Evolutionary conservation across 2,329 filamentous ascomycete species (phyloP).

Genomic region (Paecilomyces sp.): DNA sequence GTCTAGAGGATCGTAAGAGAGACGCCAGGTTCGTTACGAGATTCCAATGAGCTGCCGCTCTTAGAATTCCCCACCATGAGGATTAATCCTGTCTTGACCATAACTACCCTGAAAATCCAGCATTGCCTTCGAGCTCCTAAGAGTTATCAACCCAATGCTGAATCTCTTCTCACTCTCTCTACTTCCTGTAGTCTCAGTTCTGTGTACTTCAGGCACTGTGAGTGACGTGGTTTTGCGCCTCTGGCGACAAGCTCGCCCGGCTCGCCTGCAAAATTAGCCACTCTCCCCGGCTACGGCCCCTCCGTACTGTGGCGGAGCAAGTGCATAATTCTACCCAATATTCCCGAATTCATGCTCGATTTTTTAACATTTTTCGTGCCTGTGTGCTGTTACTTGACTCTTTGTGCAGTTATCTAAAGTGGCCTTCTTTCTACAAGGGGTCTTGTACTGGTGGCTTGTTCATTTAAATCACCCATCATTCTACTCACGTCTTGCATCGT

Average conservation of each 20-base stretch:
- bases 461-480: not conserved
- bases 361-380: not conserved
- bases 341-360: not conserved
- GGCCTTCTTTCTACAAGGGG: not conserved
- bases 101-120: not conserved
- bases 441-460: not conserved
- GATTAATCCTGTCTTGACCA: not conserved
- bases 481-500: not conserved
- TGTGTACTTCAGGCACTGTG: not conserved
- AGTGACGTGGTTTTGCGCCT: constrained; percentile 6
- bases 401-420: not conserved
- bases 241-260: constrained; percentile 3
- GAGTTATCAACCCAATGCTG: not conserved
- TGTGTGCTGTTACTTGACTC: not conserved
- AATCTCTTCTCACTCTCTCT: not conserved
- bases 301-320: constrained; percentile 32
- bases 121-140: not conserved
- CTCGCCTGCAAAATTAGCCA: constrained; percentile 14
- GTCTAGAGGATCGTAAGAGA: constrained; percentile 5
- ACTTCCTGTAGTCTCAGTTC: not conserved
- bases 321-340: constrained; percentile 15
- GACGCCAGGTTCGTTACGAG: not conserved
- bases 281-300: constrained; percentile 8
- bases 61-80: not conserved
- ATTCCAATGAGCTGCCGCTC: not conserved